Conservation (phyloP, 192 early-diverging fungal genomes). For the Haplosporangium gracile region DNA sequence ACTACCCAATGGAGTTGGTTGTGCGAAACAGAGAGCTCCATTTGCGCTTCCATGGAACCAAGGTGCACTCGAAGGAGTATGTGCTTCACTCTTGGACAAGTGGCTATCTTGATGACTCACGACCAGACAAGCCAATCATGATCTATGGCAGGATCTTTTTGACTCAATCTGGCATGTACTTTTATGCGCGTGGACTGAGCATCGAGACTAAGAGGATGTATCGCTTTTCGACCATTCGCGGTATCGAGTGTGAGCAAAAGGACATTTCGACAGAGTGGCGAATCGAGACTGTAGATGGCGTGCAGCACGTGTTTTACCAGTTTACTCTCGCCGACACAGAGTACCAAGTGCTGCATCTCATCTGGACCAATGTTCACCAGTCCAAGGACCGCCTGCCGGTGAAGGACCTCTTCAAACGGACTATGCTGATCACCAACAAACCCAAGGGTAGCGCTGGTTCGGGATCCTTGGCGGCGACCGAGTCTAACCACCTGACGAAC, state of each 20-base stretch:
- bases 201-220: conserved; percentile 53
- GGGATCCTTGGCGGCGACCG: conserved; percentile 46
- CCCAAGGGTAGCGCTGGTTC: conserved; percentile 52
- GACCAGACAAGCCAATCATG: conserved; percentile 43
- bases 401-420: conserved; percentile 39
- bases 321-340: conserved; percentile 46
- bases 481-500: conserved; percentile 37
- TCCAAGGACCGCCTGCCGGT: conserved; percentile 42
- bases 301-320: conserved; percentile 42
- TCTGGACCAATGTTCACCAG: conserved; percentile 51
- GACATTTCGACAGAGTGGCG: conserved; percentile 57
- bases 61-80: conserved; percentile 50
- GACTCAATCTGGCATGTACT: conserved; percentile 56
- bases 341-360: conserved; percentile 48
- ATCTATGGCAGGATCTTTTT: conserved; percentile 48
- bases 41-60: conserved; percentile 52
- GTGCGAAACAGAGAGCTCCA: conserved; percentile 51
- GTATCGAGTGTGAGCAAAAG: conserved; percentile 54
- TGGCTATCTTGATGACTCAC: conserved; percentile 43
- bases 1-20: conserved; percentile 51
- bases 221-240: conserved; percentile 46
- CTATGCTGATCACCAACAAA: conserved; percentile 41
- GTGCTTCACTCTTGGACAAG: conserved; percentile 57
- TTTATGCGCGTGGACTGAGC: conserved; percentile 46
- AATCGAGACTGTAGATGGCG: conserved; percentile 47